phyloP scores from a whole-genome alignment of 1,284 basidiomycete species.

The Taiwanofungus camphoratus region DNA sequence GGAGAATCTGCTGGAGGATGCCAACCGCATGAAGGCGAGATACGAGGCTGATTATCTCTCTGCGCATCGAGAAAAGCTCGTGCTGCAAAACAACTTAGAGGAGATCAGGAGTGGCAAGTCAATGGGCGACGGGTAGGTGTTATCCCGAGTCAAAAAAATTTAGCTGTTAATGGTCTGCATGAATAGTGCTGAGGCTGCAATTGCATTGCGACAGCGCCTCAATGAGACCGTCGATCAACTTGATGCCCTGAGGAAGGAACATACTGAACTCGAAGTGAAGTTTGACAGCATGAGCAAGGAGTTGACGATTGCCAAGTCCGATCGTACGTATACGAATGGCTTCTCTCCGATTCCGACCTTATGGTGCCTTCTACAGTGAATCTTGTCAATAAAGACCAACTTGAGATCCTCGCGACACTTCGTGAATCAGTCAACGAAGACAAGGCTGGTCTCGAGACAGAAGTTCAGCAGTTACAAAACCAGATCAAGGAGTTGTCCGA shows the following conservation, averaged over 20 bases:
- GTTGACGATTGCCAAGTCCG: constrained; percentile 80
- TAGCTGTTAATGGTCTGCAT: constrained; percentile 9
- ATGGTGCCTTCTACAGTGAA: constrained; percentile 42
- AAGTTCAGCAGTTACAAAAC: constrained; percentile 58
- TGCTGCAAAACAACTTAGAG: constrained; percentile 79
- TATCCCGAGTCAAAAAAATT: too few relatives aligned
- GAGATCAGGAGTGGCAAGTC: constrained; percentile 84
- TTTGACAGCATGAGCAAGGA: constrained; percentile 65
- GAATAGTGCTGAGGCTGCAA: constrained; percentile 74
- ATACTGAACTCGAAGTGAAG: constrained; percentile 69
- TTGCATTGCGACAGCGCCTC: constrained; percentile 81
- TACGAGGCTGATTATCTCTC: constrained; percentile 89
- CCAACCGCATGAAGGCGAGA: constrained; percentile 82
- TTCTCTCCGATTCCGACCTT: background rate
- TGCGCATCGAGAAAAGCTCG: constrained; percentile 79
- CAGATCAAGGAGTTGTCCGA: constrained; percentile 73
- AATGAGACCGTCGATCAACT: constrained; percentile 86
- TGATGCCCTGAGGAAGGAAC: constrained; percentile 63
- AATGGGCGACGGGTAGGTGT: constrained; percentile 71
- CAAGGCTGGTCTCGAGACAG: constrained; percentile 68
- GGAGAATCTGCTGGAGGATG: constrained; percentile 88
- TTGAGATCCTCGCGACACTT: constrained; percentile 76
- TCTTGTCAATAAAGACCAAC: constrained; percentile 79
- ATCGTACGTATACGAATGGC: constrained; percentile 51
- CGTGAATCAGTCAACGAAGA: constrained; percentile 89